Evolutionary conservation across 371 early-diverging fungal species (phyloP).

Genomic region (Mycotypha africana): DNA sequence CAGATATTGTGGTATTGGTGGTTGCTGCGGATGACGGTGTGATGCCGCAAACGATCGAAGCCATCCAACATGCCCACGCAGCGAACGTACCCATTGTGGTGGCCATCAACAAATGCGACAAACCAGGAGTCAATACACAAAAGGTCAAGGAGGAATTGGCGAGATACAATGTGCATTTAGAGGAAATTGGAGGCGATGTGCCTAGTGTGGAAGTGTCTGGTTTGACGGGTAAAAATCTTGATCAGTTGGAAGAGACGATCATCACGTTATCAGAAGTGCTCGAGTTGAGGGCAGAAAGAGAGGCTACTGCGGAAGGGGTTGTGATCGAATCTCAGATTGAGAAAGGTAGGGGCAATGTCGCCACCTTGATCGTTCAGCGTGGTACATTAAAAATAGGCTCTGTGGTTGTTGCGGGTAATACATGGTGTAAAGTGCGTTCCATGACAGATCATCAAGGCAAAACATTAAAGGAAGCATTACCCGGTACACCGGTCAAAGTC

Average conservation of each 20-base stretch:
- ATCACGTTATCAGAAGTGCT: conserved; percentile 80
- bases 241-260: conserved; percentile 85
- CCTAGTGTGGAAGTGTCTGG: conserved; percentile 88
- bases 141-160: conserved; percentile 77
- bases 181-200: conserved; percentile 94
- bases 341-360: conserved; percentile 80
- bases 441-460: conserved; percentile 79
- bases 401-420: conserved; percentile 75
- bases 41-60: conserved; percentile 96
- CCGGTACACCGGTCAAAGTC: conserved; percentile 85
- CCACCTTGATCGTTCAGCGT: conserved; percentile 81
- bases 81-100: conserved; percentile 93
- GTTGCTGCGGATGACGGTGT: conserved; percentile 98
- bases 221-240: conserved; percentile 80
- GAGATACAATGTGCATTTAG: conserved; percentile 76
- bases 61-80: conserved; percentile 85
- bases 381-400: conserved; percentile 80
- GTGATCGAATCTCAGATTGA: conserved; percentile 87
- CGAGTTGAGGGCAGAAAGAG: conserved; percentile 78
- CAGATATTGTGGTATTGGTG: conserved; percentile 93
- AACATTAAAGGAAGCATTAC: conserved; percentile 69
- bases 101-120: conserved; percentile 96
- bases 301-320: conserved; percentile 69
- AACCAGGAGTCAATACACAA: conserved; percentile 69
- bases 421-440: conserved; percentile 86